These are phyloP conservation scores for Didymella segeticola DNA, from an alignment of 2,329 filamentous ascomycete species.

Conservation along the genomic window DNA sequence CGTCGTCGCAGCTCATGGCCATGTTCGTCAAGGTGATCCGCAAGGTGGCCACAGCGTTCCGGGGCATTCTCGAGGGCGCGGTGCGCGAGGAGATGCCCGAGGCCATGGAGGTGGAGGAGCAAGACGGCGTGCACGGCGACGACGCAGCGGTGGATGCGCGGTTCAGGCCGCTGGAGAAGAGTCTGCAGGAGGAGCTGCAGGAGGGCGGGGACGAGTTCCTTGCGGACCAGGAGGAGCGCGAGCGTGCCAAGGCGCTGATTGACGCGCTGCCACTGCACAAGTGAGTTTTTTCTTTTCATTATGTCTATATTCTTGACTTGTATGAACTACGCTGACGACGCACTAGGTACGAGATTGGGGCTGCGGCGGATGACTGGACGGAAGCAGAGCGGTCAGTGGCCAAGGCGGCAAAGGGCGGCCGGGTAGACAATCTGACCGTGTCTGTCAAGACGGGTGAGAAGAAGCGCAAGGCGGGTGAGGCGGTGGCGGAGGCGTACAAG, in stretches of 20 bases:
- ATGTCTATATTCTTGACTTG: neutral
- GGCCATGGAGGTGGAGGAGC: constrained; percentile 46
- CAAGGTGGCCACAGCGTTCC: constrained; percentile 83
- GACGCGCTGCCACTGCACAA: constrained; percentile 88
- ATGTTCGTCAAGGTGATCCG: constrained; percentile 98
- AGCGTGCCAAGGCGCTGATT: constrained; percentile 86
- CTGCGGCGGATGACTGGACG: constrained; percentile 61
- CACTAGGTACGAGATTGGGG: constrained; percentile 54
- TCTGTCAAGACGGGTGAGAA: constrained; percentile 79
- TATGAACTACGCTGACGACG: constrained; percentile 7
- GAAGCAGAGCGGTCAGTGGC: constrained; percentile 76
- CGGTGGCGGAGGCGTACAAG: constrained; percentile 56
- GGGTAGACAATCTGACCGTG: constrained; percentile 68
- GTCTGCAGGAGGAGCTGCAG: constrained; percentile 81
- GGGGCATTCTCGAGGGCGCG: constrained; percentile 74
- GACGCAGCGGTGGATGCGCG: constrained; percentile 66
- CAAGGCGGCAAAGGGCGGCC: constrained; percentile 52
- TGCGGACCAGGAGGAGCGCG: constrained; percentile 64
- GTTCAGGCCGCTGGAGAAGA: constrained; percentile 73
- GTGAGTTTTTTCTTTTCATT: constrained; percentile 57
- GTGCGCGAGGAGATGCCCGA: constrained; percentile 58
- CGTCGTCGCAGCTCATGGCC: constrained; percentile 80
- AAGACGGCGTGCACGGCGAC: constrained; percentile 58
- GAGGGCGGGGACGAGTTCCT: constrained; percentile 82
- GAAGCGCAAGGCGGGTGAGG: constrained; percentile 75